Conservation (phyloP, 805 yeast genomes). For the Candida silvicultrix region DNA sequence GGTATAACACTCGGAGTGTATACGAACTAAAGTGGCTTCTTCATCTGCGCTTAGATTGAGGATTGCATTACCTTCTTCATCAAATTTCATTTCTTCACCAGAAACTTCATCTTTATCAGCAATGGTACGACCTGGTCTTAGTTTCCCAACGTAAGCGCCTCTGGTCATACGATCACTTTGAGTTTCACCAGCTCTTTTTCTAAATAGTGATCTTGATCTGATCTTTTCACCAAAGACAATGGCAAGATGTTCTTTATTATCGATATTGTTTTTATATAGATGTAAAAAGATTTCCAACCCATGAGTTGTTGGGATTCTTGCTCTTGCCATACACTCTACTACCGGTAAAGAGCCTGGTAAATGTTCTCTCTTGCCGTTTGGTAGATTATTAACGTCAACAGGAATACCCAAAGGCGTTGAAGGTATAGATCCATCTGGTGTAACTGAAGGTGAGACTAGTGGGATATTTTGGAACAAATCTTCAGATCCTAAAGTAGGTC, state of each 20-base stretch:
- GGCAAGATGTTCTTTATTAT: slow-evolving; percentile 91
- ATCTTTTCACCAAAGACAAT: slow-evolving; percentile 94
- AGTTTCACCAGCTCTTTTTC: slow-evolving; percentile 57
- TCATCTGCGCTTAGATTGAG: slow-evolving; percentile 14
- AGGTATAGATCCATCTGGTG: slow-evolving; percentile 23
- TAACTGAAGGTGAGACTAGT: slow-evolving; percentile 33
- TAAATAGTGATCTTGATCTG: slow-evolving; percentile 68
- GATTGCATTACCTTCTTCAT: slow-evolving; percentile 31
- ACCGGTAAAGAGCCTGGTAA: slow-evolving; percentile 57
- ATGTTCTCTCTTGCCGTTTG: slow-evolving; percentile 26
- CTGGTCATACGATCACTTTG: slow-evolving; percentile 96
- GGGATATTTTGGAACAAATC: slow-evolving; percentile 29
- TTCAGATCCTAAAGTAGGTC: slow-evolving; percentile 5
- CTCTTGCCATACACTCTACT: slow-evolving; percentile 87
- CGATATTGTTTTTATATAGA: slow-evolving; percentile 78
- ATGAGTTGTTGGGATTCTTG: slow-evolving; percentile 91
- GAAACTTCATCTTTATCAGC: slow-evolving; percentile 57
- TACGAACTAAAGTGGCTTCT: slow-evolving; percentile 66
- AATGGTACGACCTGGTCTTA: slow-evolving; percentile 75
- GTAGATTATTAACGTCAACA: slow-evolving; percentile 4
- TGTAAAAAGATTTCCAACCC: slow-evolving; percentile 94
- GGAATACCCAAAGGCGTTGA: slow-evolving; percentile 24
- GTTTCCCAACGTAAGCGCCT: slow-evolving; percentile 91
- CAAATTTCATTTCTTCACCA: slow-evolving; percentile 34
- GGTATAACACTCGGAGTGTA: slow-evolving; percentile 96